A percentile compares a stretch with the other conserved stretches of the same genome.
Conservation (phyloP, 805 yeast genomes). For the Nakazawaea laoshanensis region DNA sequence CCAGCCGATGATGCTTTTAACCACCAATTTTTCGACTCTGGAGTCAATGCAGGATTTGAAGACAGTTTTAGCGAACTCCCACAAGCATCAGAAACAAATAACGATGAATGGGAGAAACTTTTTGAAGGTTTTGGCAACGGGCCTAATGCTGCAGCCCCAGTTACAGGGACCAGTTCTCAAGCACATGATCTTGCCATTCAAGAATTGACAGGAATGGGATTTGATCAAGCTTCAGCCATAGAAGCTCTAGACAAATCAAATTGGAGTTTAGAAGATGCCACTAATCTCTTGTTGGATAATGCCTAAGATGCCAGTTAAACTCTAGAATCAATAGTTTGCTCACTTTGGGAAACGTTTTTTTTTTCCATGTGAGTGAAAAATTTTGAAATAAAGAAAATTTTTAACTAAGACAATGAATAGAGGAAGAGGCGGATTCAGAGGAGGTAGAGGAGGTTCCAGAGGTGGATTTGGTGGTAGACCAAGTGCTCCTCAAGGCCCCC, state of each 20-base stretch:
- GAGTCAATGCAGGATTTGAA: constrained; percentile 19
- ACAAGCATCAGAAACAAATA: constrained; percentile 25
- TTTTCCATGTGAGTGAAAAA: constrained; percentile 14
- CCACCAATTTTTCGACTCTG: constrained; percentile 14
- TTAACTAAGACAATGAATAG: constrained; percentile 41
- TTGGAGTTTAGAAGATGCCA: constrained; percentile 82
- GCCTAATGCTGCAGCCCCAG: constrained; percentile 12
- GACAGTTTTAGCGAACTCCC: constrained; percentile 36
- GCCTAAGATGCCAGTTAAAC: constrained; percentile 28
- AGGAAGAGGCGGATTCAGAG: constrained; percentile 56
- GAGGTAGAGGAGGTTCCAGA: constrained; percentile 37
- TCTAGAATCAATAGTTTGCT: not conserved
- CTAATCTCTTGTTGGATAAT: constrained; percentile 71
- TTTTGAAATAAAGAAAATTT: constrained; percentile 4
- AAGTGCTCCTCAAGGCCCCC: constrained; percentile 84
- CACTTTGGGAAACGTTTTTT: constrained; percentile 14
- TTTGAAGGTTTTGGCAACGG: constrained; percentile 81
- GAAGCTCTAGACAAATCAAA: constrained; percentile 60
- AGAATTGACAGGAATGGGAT: constrained; percentile 88
- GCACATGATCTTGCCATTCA: constrained; percentile 46
- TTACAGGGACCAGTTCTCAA: constrained; percentile 13
- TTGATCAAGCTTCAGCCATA: constrained; percentile 53
- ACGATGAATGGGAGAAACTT: constrained; percentile 90
- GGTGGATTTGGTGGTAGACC: constrained; percentile 64
- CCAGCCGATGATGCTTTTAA: constrained; percentile 25